A percentile compares a stretch with the other conserved stretches of the same genome.
Evolutionary conservation across 371 early-diverging fungal genomes (phyloP).

Genomic region (Rhizomucor pusillus): DNA sequence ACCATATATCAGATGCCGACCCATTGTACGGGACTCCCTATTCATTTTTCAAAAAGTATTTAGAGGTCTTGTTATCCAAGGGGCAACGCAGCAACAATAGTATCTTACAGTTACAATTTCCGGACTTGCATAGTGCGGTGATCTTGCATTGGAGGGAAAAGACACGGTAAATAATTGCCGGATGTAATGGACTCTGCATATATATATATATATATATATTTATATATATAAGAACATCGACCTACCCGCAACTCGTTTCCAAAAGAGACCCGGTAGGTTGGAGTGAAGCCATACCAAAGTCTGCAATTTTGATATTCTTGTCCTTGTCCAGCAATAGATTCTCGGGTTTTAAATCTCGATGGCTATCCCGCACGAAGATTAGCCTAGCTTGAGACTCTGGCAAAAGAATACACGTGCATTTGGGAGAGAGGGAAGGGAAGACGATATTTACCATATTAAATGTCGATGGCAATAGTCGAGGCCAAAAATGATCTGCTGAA

Average conservation of each 20-base stretch:
- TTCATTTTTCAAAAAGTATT: slow-evolving; percentile 3
- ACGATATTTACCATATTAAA: slow-evolving; percentile 71
- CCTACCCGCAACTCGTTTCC: slow-evolving; percentile 79
- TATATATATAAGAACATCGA: slow-evolving; percentile 6
- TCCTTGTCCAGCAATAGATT: slow-evolving; percentile 88
- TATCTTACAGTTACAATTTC: slow-evolving; percentile 77
- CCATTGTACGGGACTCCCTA: slow-evolving; percentile 83
- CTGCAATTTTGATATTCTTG: slow-evolving; percentile 77
- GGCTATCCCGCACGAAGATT: too few relatives aligned
- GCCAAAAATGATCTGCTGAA: slow-evolving; percentile 94
- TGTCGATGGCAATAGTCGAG: slow-evolving; percentile 94
- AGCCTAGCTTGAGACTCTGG: neutral
- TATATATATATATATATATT: too few relatives aligned
- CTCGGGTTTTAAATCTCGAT: slow-evolving; percentile 97
- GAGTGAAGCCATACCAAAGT: slow-evolving; percentile 86
- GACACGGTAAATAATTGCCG: slow-evolving; percentile 21
- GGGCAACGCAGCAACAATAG: neutral
- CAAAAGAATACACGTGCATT: neutral
- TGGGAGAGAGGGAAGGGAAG: neutral
- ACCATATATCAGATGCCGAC: slow-evolving; percentile 88
- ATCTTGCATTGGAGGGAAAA: slow-evolving; percentile 33
- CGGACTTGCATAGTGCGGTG: slow-evolving; percentile 92
- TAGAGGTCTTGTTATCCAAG: neutral
- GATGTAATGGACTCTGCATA: too few relatives aligned
- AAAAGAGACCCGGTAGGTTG: slow-evolving; percentile 68